Evolutionary conservation across 2,329 filamentous ascomycete genomes (phyloP), one percentile per base, ranked within the genome.

Genomic region (Fonsecaea pedrosoi): DNA sequence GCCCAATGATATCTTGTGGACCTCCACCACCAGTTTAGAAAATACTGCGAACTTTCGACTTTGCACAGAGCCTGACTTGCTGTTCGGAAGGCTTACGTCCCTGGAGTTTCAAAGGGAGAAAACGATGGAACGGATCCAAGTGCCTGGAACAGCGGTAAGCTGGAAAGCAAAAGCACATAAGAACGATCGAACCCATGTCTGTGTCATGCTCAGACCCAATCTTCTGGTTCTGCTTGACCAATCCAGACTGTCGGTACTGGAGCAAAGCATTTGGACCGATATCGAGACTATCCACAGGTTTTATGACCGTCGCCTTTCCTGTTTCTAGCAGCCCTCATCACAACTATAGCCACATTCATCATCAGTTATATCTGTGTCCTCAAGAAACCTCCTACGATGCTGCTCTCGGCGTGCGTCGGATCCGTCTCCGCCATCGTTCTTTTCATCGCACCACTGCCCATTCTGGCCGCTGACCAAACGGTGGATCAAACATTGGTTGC

Each of bases 401-500:
- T 66, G 30, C 37, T 64, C n/a, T 66, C 64, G 37, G 60, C 54
- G 3, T 62, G n/a, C n/a, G 35, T 66, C 25, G 66, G 66, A 35
- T 35, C 70, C n/a, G 40, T 54, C 18, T 66, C 75, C 35, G 65
- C 74, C 18, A 55, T 73, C 34, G 25, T 71, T 38, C 56, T 76
- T 59, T 62, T 70, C 50, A 64, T 74, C 32, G 55, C 67, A 18
- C 61, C 68, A 25, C 40, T 69, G 48, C 60, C 72, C 21, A 21
- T 61, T 21, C 15, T 54, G 18, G 76, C 78, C 18, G 77, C 79
- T 62, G 81, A 82, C 67, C 75, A 74, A 62, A 80, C 81, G 13
- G 70, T 70, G 34, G 75, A 83, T 69, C 77, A 81, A 18, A 73
- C 74, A 3, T 74, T 81, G n/a, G 79, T 79, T 58, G 76, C 79